phyloP scores from a whole-genome alignment of 148 eudicot species.

The Silene uniflora region DNA sequence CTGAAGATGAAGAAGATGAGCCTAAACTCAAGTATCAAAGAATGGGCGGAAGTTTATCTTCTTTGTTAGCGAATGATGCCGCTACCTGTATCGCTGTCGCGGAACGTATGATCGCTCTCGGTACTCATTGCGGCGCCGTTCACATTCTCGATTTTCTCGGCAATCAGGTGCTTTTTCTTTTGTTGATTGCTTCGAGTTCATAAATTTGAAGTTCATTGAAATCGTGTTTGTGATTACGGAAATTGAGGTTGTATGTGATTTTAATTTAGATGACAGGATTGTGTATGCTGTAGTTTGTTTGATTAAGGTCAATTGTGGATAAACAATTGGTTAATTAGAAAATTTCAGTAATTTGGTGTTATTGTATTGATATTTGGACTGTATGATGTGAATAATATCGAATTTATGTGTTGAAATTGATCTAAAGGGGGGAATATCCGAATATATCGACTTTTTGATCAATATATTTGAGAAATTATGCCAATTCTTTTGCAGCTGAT shows the following conservation, averaged over 20 bases:
- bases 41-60: conserved; percentile 87
- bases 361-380: background rate
- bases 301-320: background rate
- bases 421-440: background rate
- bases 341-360: background rate
- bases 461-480: background rate
- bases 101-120: conserved; percentile 94
- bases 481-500: background rate
- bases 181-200: background rate
- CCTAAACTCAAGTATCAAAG: conserved; percentile 94
- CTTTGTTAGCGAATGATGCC: conserved; percentile 57
- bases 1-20: conserved; percentile 71
- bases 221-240: background rate
- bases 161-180: conserved; percentile 48
- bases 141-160: conserved; percentile 94
- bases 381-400: no score
- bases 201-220: no score
- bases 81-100: conserved; percentile 77
- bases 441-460: background rate
- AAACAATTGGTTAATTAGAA: background rate
- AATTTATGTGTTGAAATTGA: background rate
- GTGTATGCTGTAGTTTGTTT: background rate
- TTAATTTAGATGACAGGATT: background rate
- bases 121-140: conserved; percentile 69
- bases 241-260: background rate